phyloP scores from a whole-genome alignment of 495 filamentous ascomycete genomes.

The Xylaria flabelliformis region DNA sequence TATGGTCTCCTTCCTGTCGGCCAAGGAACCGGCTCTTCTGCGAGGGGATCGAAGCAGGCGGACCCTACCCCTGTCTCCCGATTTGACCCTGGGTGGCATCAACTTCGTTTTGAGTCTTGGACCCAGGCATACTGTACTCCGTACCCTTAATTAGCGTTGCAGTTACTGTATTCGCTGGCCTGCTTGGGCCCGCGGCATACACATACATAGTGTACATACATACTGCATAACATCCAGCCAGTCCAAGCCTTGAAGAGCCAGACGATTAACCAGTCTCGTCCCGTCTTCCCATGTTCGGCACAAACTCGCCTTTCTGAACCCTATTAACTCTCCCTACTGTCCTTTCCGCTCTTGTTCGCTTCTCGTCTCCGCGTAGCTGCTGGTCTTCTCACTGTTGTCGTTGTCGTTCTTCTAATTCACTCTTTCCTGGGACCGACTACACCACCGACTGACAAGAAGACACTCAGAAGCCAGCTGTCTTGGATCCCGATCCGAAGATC shows the following conservation, averaged over 20 bases:
- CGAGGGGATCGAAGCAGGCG: slow-evolving; percentile 9
- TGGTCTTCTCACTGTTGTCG: slow-evolving; percentile 33
- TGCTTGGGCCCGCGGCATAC: slow-evolving; percentile 3
- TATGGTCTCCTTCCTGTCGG: not conserved
- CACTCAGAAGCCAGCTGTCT: not conserved
- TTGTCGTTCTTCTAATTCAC: slow-evolving; percentile 39
- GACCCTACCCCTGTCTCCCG: slow-evolving; percentile 27
- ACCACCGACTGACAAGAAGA: slow-evolving; percentile 9
- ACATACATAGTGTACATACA: slow-evolving; percentile 11
- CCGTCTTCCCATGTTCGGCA: slow-evolving; percentile 39
- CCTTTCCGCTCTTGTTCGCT: slow-evolving; percentile 37
- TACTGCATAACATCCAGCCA: slow-evolving; percentile 30
- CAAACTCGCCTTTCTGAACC: slow-evolving; percentile 35
- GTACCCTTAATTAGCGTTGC: slow-evolving; percentile 28
- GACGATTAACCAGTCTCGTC: slow-evolving; percentile 36
- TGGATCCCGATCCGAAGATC: not conserved
- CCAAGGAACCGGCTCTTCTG: slow-evolving; percentile 17
- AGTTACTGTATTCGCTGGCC: slow-evolving; percentile 18
- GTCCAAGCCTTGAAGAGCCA: slow-evolving; percentile 30
- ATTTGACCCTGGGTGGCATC: slow-evolving; percentile 15
- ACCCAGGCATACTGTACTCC: slow-evolving; percentile 23
- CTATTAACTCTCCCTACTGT: slow-evolving; percentile 32
- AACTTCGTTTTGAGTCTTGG: slow-evolving; percentile 26
- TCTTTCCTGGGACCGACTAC: slow-evolving; percentile 31
- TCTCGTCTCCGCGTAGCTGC: slow-evolving; percentile 36